These are phyloP conservation scores for Parathielavia hyrcaniae DNA, from an alignment of 495 filamentous ascomycete genomes.

Conservation along the genomic window DNA sequence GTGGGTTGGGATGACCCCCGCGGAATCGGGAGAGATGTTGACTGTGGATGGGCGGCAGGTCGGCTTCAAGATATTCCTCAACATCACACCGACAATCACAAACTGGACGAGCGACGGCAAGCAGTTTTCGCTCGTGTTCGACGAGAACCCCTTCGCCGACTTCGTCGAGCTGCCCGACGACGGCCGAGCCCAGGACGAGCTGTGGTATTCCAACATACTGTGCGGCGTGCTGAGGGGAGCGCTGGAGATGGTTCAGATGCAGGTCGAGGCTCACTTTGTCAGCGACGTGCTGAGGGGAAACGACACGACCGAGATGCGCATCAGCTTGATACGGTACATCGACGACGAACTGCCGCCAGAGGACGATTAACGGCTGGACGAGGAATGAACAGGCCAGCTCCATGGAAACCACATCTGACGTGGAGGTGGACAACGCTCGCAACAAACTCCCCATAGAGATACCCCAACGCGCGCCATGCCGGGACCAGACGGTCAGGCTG, in stretches of 20 bases:
- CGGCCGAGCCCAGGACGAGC: slow-evolving; percentile 87
- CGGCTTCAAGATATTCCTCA: slow-evolving; percentile 98
- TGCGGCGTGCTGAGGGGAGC: slow-evolving; percentile 88
- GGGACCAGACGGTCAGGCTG: background rate
- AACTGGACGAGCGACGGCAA: slow-evolving; percentile 96
- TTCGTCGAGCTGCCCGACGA: slow-evolving; percentile 98
- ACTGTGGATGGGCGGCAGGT: slow-evolving; percentile 50
- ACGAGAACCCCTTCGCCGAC: slow-evolving; percentile 94
- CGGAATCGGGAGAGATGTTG: background rate
- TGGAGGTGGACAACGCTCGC: background rate
- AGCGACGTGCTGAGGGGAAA: slow-evolving; percentile 91
- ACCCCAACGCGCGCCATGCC: background rate
- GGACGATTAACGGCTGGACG: slow-evolving; percentile 60
- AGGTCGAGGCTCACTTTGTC: slow-evolving; percentile 94
- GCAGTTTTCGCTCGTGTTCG: slow-evolving; percentile 90
- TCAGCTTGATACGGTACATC: slow-evolving; percentile 87
- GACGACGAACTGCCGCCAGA: slow-evolving; percentile 97
- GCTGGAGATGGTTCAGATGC: slow-evolving; percentile 99
- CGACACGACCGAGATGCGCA: slow-evolving; percentile 94
- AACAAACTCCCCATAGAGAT: background rate
- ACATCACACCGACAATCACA: slow-evolving; percentile 89
- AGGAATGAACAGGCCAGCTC: background rate
- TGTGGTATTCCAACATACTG: slow-evolving; percentile 97
- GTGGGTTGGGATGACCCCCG: slow-evolving; percentile 39
- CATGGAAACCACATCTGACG: background rate